A percentile compares a stretch with the other conserved stretches of the same genome.
These are phyloP conservation scores for Thielaviopsis euricoi DNA, from an alignment of 2,329 filamentous ascomycete species.

Conservation along the genomic window DNA sequence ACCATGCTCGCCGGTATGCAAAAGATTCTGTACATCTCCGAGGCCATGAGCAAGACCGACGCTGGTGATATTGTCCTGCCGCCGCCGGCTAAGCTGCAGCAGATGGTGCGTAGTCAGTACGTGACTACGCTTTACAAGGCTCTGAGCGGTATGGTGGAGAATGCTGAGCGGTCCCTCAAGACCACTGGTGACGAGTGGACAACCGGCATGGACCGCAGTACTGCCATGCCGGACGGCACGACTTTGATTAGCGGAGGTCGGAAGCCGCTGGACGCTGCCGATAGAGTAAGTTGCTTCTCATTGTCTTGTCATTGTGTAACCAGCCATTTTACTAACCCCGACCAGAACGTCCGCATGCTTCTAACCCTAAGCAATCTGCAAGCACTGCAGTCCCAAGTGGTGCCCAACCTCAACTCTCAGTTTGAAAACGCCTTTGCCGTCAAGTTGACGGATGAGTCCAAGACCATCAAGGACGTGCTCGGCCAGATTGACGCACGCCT, in stretches of 20 bases:
- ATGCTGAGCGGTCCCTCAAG: constrained; percentile 61
- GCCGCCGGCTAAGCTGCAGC: constrained; percentile 71
- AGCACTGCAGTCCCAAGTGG: constrained; percentile 61
- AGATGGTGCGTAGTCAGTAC: constrained; percentile 84
- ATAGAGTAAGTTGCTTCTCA: constrained; percentile 29
- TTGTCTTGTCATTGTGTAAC: background rate
- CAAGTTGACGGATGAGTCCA: constrained; percentile 83
- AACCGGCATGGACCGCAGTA: constrained; percentile 24
- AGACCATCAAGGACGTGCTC: constrained; percentile 80
- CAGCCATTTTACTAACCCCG: background rate
- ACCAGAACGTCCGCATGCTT: constrained; percentile 77
- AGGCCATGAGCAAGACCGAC: constrained; percentile 60
- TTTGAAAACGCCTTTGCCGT: constrained; percentile 92
- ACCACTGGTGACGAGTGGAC: constrained; percentile 48
- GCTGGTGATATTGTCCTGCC: constrained; percentile 65
- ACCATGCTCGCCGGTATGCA: constrained; percentile 75
- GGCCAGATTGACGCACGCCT: constrained; percentile 78
- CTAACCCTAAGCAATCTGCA: constrained; percentile 87
- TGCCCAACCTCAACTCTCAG: constrained; percentile 75
- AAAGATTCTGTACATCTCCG: constrained; percentile 84
- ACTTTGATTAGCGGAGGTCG: constrained; percentile 17
- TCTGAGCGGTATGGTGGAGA: constrained; percentile 90
- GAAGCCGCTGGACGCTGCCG: constrained; percentile 35
- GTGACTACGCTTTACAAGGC: constrained; percentile 89
- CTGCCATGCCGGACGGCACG: constrained; percentile 13